Conservation (phyloP, 495 filamentous ascomycete genomes). For the Annulohypoxylon moriforme region DNA sequence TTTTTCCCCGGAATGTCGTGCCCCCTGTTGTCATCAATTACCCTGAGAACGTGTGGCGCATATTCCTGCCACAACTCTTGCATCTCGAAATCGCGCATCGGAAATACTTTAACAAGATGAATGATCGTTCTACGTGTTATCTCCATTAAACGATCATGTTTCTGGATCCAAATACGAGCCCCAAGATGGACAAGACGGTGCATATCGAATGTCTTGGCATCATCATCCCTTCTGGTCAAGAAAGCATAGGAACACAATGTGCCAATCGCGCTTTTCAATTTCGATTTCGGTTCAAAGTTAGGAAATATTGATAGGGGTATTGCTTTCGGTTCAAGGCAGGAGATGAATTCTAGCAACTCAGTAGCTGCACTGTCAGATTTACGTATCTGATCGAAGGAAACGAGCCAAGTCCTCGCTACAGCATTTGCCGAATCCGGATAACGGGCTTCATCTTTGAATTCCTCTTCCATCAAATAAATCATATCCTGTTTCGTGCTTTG, state of each 20-base stretch:
- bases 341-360: slow-evolving; percentile 57
- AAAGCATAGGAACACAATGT: slow-evolving; percentile 53
- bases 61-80: slow-evolving; percentile 40
- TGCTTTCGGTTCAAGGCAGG: slow-evolving; percentile 53
- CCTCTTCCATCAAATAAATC: slow-evolving; percentile 59
- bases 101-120: slow-evolving; percentile 41
- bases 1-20: slow-evolving; percentile 24
- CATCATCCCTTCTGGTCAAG: slow-evolving; percentile 41
- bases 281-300: slow-evolving; percentile 25
- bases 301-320: slow-evolving; percentile 54
- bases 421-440: slow-evolving; percentile 60
- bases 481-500: slow-evolving; percentile 54
- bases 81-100: slow-evolving; percentile 9
- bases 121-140: neutral
- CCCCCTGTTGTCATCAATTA: slow-evolving; percentile 27
- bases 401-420: slow-evolving; percentile 66
- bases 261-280: slow-evolving; percentile 47
- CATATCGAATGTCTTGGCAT: slow-evolving; percentile 49
- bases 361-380: slow-evolving; percentile 46
- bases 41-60: slow-evolving; percentile 46
- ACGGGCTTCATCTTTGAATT: slow-evolving; percentile 60
- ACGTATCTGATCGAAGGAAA: slow-evolving; percentile 63
- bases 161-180: slow-evolving; percentile 52
- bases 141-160: neutral
- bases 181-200: slow-evolving; percentile 62